These are phyloP conservation scores for Lojkania enalia DNA, from an alignment of 2,329 filamentous ascomycete species.

Conservation along the genomic window DNA sequence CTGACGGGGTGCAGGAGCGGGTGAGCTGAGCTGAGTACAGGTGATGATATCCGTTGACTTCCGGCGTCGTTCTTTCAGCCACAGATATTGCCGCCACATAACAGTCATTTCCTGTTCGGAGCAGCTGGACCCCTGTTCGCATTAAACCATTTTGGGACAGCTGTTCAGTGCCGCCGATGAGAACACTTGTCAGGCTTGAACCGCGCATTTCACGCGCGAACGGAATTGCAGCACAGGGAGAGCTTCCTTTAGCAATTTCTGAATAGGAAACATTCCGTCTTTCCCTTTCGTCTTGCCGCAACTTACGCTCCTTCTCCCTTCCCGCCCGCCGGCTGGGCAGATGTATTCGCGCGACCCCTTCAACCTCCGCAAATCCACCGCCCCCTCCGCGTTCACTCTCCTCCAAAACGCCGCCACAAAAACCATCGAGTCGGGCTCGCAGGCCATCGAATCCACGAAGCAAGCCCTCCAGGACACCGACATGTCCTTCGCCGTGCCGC, in stretches of 20 bases:
- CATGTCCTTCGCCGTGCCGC: slow-evolving; percentile 49
- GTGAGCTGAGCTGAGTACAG: too few relatives aligned
- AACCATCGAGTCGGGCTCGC: slow-evolving; percentile 22
- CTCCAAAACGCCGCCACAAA: slow-evolving; percentile 38
- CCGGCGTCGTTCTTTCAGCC: too few relatives aligned
- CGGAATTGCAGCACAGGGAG: not conserved
- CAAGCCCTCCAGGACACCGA: slow-evolving; percentile 39
- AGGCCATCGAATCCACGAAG: slow-evolving; percentile 38
- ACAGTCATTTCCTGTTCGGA: too few relatives aligned
- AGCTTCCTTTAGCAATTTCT: not conserved
- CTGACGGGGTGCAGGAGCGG: too few relatives aligned
- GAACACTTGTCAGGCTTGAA: not conserved
- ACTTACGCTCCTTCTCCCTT: too few relatives aligned
- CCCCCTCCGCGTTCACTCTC: slow-evolving; percentile 30
- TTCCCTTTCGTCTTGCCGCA: too few relatives aligned
- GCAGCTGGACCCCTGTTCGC: not conserved
- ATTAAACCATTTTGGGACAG: not conserved
- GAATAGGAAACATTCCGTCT: too few relatives aligned
- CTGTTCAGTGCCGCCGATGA: not conserved
- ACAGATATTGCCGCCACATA: too few relatives aligned
- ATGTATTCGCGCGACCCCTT: slow-evolving; percentile 54
- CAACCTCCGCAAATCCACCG: slow-evolving; percentile 45
- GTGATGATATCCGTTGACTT: too few relatives aligned
- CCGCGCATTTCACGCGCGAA: not conserved
- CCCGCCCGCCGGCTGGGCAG: slow-evolving; percentile 36